Percentiles rank a stretch among this genome's conserved stretches.
Evolutionary conservation across 495 filamentous ascomycete species (phyloP).

Genomic region (Xylaria sp.): DNA sequence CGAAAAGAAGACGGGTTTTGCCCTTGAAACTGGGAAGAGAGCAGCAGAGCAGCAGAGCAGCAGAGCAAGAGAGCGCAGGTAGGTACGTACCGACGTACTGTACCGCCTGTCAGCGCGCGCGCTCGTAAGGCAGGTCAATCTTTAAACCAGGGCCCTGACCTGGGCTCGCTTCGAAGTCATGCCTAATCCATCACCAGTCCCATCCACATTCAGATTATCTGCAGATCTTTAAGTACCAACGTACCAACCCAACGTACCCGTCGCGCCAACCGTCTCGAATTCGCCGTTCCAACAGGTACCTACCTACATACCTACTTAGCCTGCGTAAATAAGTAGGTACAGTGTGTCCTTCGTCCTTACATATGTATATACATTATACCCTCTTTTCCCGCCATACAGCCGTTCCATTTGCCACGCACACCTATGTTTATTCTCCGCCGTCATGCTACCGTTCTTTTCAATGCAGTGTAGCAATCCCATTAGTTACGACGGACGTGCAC

Average conservation of each 20-base stretch:
- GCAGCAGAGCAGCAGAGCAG: too few relatives aligned
- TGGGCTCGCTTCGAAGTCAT: slow-evolving; percentile 21
- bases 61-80: not conserved
- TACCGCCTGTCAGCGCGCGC: not conserved
- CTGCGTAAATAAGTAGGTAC: not conserved
- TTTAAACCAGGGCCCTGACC: not conserved
- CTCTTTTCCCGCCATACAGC: not conserved
- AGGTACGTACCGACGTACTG: not conserved
- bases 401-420: slow-evolving; percentile 24
- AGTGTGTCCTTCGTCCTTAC: not conserved
- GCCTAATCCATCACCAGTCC: slow-evolving; percentile 22
- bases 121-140: not conserved
- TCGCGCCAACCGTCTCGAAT: slow-evolving; percentile 2
- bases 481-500: not conserved
- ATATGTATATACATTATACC: not conserved
- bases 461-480: slow-evolving; percentile 6
- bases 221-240: slow-evolving; percentile 28
- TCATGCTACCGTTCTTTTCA: slow-evolving; percentile 7
- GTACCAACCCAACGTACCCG: slow-evolving; percentile 24
- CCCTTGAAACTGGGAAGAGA: not conserved
- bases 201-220: slow-evolving; percentile 28
- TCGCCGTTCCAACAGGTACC: not conserved
- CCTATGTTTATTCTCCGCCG: slow-evolving; percentile 17
- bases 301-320: not conserved
- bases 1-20: not conserved